phyloP scores from a whole-genome alignment of 495 filamentous ascomycete species.

The Annulohypoxylon moriforme region DNA sequence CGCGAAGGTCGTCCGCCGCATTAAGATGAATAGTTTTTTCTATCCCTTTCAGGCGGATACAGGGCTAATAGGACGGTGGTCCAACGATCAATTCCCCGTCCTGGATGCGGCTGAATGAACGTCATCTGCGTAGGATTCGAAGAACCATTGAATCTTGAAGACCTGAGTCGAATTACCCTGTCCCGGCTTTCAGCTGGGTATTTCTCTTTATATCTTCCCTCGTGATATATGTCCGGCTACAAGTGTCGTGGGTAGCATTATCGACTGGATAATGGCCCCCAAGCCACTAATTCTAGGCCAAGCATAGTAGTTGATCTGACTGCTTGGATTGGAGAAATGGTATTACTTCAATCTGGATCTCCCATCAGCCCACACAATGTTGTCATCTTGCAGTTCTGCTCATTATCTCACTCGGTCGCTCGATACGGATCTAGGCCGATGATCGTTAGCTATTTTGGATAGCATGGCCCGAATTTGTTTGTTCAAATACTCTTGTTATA shows the following conservation, averaged over 20 bases:
- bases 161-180: slow-evolving; percentile 6
- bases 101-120: slow-evolving; percentile 34
- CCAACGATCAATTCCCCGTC: slow-evolving; percentile 11
- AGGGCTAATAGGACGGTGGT: neutral
- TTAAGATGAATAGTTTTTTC: slow-evolving; percentile 7
- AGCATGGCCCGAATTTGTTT: neutral
- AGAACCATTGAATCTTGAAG: slow-evolving; percentile 3
- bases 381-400: neutral
- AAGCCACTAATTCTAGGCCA: slow-evolving; percentile 8
- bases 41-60: neutral
- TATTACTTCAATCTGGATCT: slow-evolving; percentile 8
- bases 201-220: neutral
- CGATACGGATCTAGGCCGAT: neutral
- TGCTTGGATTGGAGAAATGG: slow-evolving; percentile 1
- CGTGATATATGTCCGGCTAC: neutral
- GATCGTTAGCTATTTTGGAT: neutral
- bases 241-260: slow-evolving; percentile 15
- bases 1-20: neutral
- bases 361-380: slow-evolving; percentile 7
- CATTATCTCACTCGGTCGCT: neutral
- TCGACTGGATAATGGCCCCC: slow-evolving; percentile 17
- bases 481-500: neutral
- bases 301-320: neutral
- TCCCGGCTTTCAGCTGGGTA: slow-evolving; percentile 21
- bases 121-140: slow-evolving; percentile 23